Evolutionary conservation across 352 stramenopile genomes (phyloP).

Genomic region (Pythium rhizo-oryzae): DNA sequence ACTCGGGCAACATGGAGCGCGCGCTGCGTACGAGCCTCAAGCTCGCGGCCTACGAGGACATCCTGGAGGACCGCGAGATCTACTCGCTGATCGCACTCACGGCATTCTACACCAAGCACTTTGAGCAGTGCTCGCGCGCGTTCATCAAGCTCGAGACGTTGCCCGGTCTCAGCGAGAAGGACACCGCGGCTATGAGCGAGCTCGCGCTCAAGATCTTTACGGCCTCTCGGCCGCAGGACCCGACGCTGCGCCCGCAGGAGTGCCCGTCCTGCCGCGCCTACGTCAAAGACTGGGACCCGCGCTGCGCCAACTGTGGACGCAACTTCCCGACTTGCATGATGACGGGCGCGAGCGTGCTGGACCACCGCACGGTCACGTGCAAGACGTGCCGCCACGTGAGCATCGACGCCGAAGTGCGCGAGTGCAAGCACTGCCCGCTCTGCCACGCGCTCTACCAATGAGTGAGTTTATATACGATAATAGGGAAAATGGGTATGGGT

Average conservation of each 20-base stretch:
- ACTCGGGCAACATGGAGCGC: constrained; percentile 77
- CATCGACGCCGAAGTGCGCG: constrained; percentile 85
- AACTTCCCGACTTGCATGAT: constrained; percentile 79
- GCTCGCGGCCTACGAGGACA: constrained; percentile 90
- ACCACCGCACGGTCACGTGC: constrained; percentile 79
- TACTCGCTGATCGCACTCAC: constrained; percentile 94
- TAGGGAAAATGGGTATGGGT: background rate
- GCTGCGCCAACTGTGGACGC: constrained; percentile 80
- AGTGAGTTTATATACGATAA: constrained; percentile 5
- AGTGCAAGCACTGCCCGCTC: constrained; percentile 85
- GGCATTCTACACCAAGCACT: constrained; percentile 92
- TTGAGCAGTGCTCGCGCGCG: constrained; percentile 88
- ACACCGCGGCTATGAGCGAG: constrained; percentile 60
- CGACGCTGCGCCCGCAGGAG: constrained; percentile 72
- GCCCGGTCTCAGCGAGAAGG: constrained; percentile 56
- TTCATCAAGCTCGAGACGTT: constrained; percentile 94
- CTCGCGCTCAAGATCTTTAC: constrained; percentile 90
- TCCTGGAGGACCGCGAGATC: constrained; percentile 90
- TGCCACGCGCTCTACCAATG: constrained; percentile 64
- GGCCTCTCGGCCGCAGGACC: constrained; percentile 71
- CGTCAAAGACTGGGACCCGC: constrained; percentile 86
- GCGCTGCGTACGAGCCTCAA: constrained; percentile 89
- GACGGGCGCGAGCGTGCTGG: constrained; percentile 73
- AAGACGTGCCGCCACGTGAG: constrained; percentile 86
- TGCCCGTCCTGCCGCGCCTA: constrained; percentile 82